These are phyloP conservation scores for Flaveria linearis DNA, from an alignment of 129 eudicot species.

Conservation along the genomic window DNA sequence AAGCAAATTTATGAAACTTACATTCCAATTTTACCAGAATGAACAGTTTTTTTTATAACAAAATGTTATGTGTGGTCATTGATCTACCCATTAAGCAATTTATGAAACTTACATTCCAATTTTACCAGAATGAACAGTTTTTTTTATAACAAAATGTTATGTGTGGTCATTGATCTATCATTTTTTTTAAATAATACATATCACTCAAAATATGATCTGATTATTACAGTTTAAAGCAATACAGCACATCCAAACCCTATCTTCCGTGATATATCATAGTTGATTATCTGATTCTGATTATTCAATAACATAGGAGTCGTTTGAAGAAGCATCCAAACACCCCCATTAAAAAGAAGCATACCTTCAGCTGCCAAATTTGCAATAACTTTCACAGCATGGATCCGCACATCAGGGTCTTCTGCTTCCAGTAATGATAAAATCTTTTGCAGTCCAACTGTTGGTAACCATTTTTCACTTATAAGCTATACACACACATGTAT, in stretches of 20 bases:
- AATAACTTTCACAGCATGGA: constrained; percentile 94
- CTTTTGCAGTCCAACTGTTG: constrained; percentile 84
- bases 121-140: no score
- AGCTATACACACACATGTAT: neutral
- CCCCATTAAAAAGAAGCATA: constrained; percentile 26
- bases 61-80: no score
- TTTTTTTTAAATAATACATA: no score
- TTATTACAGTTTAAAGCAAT: no score
- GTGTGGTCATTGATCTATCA: no score
- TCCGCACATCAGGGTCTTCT: constrained; percentile 86
- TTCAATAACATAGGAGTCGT: neutral
- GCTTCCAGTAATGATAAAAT: constrained; percentile 82
- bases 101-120: no score
- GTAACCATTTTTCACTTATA: constrained; percentile 9
- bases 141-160: no score
- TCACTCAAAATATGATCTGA: no score
- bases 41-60: no score
- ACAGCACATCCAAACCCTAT: neutral
- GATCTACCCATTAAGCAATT: no score
- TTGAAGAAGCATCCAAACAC: constrained; percentile 1
- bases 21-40: no score
- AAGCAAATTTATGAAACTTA: no score
- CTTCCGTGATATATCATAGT: neutral
- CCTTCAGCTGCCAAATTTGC: constrained; percentile 99
- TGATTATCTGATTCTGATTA: constrained; percentile 1